These are phyloP conservation scores for Cryptococcus deneoformans DNA, from an alignment of 1,284 basidiomycete species.

Conservation along the genomic window DNA sequence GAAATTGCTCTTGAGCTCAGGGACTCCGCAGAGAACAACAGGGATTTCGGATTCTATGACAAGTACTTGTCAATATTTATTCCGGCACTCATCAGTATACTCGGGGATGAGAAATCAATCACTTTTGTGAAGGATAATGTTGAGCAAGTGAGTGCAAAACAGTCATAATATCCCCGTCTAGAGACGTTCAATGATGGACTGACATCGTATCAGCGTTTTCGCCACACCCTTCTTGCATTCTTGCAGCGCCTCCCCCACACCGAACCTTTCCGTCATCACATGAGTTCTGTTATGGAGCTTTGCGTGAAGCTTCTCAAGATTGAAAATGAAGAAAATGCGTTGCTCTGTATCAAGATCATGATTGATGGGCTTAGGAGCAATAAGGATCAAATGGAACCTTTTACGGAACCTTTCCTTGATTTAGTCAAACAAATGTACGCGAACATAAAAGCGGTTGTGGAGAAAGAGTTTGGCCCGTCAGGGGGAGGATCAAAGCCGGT, in stretches of 20 bases:
- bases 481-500: slow-evolving; percentile 19
- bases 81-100: slow-evolving; percentile 72
- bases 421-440: slow-evolving; percentile 70
- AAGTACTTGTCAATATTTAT: slow-evolving; percentile 60
- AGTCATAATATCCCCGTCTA: not conserved
- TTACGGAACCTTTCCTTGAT: slow-evolving; percentile 75
- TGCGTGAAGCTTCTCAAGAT: slow-evolving; percentile 78
- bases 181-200: not conserved
- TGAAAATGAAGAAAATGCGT: slow-evolving; percentile 97
- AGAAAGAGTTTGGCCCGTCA: slow-evolving; percentile 61
- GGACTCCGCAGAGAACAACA: slow-evolving; percentile 79
- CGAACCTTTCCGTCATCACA: slow-evolving; percentile 72
- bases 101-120: slow-evolving; percentile 72
- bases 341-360: slow-evolving; percentile 86
- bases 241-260: slow-evolving; percentile 82
- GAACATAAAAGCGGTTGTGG: slow-evolving; percentile 71
- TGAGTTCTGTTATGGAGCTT: slow-evolving; percentile 64
- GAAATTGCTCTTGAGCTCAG: slow-evolving; percentile 61
- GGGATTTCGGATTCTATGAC: slow-evolving; percentile 71
- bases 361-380: slow-evolving; percentile 61
- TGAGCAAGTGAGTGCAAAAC: slow-evolving; percentile 58
- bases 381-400: slow-evolving; percentile 68
- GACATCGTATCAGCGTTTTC: slow-evolving; percentile 59
- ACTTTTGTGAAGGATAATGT: slow-evolving; percentile 67
- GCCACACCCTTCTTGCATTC: slow-evolving; percentile 80